Base-by-base conservation (phyloP, 2,329 filamentous ascomycete genomes). In the Helicocarpus griseus region DNA sequence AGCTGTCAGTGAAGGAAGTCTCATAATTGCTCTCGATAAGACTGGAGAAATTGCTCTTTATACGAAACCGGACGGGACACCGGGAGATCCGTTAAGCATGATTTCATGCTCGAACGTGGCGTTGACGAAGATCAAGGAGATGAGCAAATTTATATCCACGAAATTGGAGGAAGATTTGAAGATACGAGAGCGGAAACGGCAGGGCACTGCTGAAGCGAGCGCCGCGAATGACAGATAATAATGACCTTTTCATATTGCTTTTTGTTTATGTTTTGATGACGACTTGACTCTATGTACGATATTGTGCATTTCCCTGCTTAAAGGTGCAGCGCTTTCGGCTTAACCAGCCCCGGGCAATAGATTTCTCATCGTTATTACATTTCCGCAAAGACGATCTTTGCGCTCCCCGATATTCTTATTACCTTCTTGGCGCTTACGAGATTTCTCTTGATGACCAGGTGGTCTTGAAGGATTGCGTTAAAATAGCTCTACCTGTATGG, bases 41-140 rank as follows among this genome's bases (percentile, higher is more conserved):
- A 86, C 90, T 63, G 90, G 90, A 22, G 90, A 96, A 72, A 81
- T 96, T 38, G 95, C 89, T 62, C 88, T 94, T 69, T 80, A 96
- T 54, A 85, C 89, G 28, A 98, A 98, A 73, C 81, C 93, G 53
- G 90, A 91, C 22, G 93, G 93, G 24, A 78, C 80, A 19, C 80
- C 89, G 0, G 80, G 95, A 11, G 87, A 96, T 65, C 89, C 90
- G 1, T 73, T 90, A 54, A 75, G 79, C 31, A 72, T 97, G 58
- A 73, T 98, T 58, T 80, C 83, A 60, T 95, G 87, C 69, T 83
- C 86, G 1, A 82, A 79, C 51, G 71, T 84, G 53, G 89, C 90
- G 9, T 68, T 91, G 65, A 76, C 78, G 54, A 94, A 90, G 70
- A 87, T 87, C 19, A 89, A 88, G 73, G 83, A 88, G 60, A 77